phyloP scores from a whole-genome alignment of 495 filamentous ascomycete genomes.

The Paragyromitra xinjiangensis region DNA sequence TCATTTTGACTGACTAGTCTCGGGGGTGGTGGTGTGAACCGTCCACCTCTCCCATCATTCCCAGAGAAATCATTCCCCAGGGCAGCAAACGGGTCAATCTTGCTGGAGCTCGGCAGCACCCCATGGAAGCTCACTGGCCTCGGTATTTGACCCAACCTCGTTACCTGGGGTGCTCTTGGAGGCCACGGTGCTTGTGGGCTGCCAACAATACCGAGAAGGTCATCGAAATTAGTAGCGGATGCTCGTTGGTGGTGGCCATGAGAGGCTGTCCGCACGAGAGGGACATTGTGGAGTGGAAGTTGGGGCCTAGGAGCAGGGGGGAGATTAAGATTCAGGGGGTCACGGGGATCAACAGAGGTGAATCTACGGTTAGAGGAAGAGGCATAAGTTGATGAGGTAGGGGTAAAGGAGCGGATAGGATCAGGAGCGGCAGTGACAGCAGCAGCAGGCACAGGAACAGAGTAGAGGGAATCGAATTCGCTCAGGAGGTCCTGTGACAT shows the following conservation, averaged over 20 bases:
- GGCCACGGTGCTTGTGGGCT: slow-evolving; percentile 48
- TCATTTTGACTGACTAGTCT: slow-evolving; percentile 21
- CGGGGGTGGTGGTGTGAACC: slow-evolving; percentile 32
- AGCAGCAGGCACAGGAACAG: slow-evolving; percentile 14
- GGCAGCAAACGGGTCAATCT: slow-evolving; percentile 44
- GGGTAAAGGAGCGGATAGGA: slow-evolving; percentile 22
- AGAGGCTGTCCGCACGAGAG: slow-evolving; percentile 37
- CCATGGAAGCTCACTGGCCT: slow-evolving; percentile 49
- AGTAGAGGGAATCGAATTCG: slow-evolving; percentile 54
- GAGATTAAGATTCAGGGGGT: slow-evolving; percentile 43
- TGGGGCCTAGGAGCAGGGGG: slow-evolving; percentile 19
- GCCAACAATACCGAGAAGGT: slow-evolving; percentile 50
- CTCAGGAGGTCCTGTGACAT: slow-evolving; percentile 58
- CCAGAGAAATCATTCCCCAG: slow-evolving; percentile 43
- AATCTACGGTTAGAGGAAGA: slow-evolving; percentile 13
- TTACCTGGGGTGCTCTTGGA: slow-evolving; percentile 40
- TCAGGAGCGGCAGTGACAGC: not conserved
- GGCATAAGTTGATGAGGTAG: not conserved
- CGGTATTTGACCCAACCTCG: slow-evolving; percentile 34
- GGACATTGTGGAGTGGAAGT: slow-evolving; percentile 46
- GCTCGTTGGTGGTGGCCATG: slow-evolving; percentile 55
- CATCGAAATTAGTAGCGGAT: slow-evolving; percentile 55
- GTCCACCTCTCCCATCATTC: slow-evolving; percentile 38
- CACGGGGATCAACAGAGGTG: slow-evolving; percentile 29
- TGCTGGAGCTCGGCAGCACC: slow-evolving; percentile 26